Base-by-base conservation (phyloP, 2,329 filamentous ascomycete genomes). In the Aspergillus ochraceus region DNA sequence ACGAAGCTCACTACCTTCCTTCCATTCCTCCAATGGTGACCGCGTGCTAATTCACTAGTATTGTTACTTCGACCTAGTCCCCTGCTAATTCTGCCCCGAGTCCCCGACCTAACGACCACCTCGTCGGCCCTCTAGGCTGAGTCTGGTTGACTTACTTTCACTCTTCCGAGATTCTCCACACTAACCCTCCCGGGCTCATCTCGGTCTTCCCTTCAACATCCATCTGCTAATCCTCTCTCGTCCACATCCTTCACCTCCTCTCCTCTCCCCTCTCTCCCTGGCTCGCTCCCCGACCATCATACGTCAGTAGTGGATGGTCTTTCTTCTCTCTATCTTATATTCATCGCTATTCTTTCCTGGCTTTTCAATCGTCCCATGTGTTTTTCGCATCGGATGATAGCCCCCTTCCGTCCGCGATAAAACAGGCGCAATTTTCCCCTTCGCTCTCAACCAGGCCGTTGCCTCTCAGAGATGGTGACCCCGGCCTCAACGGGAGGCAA, bases 381-480 rank as follows among this genome's bases (percentile, higher is more conserved):
- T 68, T 67, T 68, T 67, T 72, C 72, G 68, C 70, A 70, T 70
- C 62, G 66, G 61, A 65, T 60, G 65, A 66, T 65, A 59, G 58
- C 63, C 55, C 66, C 60, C 64, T 63, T 67, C 69, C 64, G 59
- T 67, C 64, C 64, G 69, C 65, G 63, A 70, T 71, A 68, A 66
- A 65, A 55, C 65, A 67, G 66, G 66, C 66, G 64, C 67, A 67
- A 61, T 59, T 60, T 57, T 59, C 49, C 58, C 52, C 59, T 53
- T 58, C 54, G 39, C 45, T 49, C 55, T 54, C 60, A 55, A 62
- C 53, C 56, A 53, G 59, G 52, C 52, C 45, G 57, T 67, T 55
- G 64, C 62, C 49, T 30, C 57, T 60, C 52, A 73, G 73, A 76
- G 61, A 80, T 80, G 78, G 78, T 79, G 71, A 76, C 76, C 72